Evolutionary conservation across 768 basidiomycete genomes (phyloP), one percentile per base, ranked within the genome.

Genomic region (Pisolithus marmoratus): DNA sequence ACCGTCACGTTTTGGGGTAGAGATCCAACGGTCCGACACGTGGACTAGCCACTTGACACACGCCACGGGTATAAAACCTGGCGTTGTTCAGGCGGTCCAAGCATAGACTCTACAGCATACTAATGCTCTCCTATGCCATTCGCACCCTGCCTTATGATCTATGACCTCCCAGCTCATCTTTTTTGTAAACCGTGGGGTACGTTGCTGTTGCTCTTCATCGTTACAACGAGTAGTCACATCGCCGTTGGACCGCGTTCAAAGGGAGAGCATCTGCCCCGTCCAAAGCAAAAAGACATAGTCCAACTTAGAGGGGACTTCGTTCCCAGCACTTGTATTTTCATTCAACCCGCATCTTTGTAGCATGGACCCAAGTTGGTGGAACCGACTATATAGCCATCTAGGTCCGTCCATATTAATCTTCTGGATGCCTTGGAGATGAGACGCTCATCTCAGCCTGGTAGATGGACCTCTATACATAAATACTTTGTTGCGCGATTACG

Each of bases 191-290:
- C 12, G 34, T 31, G 46, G 46, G 46, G 46, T 47, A 12, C 19
- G 46, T 47, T 19, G 2, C 34, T 36, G 34, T 47, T 31, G n/a
- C 34, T 23, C 8, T 47, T 36, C 46, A 9, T 47, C 31, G 7
- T 47, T 11, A 19, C 3, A 6, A 19, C 9, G 31, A 20, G 9
- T 20, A 17, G 14, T n/a, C 15, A 26, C 14, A 31, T 23, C n/a
- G 8, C 12, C 19, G 19, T 47, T 41, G 19, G 23, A 20, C 20
- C 4, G 19, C 12, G 8, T 23, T 14, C 14, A 20, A 34, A 47
- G 46, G 46, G 46, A 47, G 46, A 47, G 12, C n/a, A 20, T 12
- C 46, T 47, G 46, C 46, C 46, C 46, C 46, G 29, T 9, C n/a
- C 46, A 29, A 34, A 11, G 15, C 31, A 17, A 31, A n/a, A n/a